A percentile compares a stretch with the other conserved stretches of the same genome.
Evolutionary conservation across 176 grass and related monocot genomes (phyloP).

Genomic region (Paspalum notatum): DNA sequence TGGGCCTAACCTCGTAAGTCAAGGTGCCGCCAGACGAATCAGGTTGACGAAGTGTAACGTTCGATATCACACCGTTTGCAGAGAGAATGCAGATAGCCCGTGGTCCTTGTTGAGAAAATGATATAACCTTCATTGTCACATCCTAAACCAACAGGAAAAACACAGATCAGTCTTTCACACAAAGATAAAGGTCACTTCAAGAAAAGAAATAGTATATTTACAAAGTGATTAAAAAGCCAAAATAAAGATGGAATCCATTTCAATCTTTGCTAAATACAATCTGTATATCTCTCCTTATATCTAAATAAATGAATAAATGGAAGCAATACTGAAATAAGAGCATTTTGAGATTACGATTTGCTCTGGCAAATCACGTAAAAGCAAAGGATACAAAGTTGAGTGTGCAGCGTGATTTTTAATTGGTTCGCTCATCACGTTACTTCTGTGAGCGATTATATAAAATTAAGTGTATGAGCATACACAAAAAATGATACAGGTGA

Average conservation of each 20-base stretch:
- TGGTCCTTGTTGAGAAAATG: slow-evolving; percentile 88
- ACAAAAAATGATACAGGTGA: background rate
- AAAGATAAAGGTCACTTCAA: background rate
- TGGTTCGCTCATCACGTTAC: background rate
- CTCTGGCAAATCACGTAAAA: background rate
- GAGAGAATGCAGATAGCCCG: slow-evolving; percentile 85
- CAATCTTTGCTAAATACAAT: background rate
- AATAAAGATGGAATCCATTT: background rate
- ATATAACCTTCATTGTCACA: slow-evolving; percentile 94
- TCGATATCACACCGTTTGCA: slow-evolving; percentile 89
- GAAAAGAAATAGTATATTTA: background rate
- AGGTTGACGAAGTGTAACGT: slow-evolving; percentile 84
- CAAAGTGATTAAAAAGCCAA: background rate
- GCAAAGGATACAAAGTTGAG: background rate
- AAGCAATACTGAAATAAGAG: background rate
- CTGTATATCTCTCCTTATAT: background rate
- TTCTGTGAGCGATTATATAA: background rate
- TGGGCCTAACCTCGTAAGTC: slow-evolving; percentile 78
- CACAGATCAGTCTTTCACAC: background rate
- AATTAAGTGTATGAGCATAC: background rate
- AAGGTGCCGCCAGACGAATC: slow-evolving; percentile 95
- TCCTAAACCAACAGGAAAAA: slow-evolving; percentile 56
- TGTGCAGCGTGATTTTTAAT: background rate
- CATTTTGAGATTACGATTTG: background rate
- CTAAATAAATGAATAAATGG: background rate